Percentiles rank a stretch among this genome's conserved stretches.
Conservation (phyloP, 2,329 filamentous ascomycete species). For the Cladophialophora carrionii region DNA sequence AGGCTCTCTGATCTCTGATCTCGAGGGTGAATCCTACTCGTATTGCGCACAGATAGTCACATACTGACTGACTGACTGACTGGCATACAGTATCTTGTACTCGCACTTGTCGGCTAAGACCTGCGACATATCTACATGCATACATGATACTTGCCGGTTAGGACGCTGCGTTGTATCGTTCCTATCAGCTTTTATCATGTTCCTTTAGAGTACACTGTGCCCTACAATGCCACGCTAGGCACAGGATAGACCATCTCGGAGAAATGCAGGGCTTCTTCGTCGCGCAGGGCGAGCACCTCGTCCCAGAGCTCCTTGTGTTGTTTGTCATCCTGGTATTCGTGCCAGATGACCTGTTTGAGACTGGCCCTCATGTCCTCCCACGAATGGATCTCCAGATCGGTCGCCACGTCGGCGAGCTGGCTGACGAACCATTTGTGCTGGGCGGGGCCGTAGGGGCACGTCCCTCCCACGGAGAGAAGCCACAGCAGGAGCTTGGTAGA, state of each 20-base stretch:
- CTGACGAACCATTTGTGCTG: slow-evolving; percentile 18
- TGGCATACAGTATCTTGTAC: too few species aligned
- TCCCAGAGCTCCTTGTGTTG: slow-evolving; percentile 15
- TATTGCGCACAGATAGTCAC: too few species aligned
- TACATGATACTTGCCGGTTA: too few species aligned
- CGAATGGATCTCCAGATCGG: slow-evolving; percentile 11
- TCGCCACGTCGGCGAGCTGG: slow-evolving; percentile 15
- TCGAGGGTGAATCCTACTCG: too few species aligned
- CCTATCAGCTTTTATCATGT: background rate
- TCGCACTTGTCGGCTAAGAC: too few species aligned
- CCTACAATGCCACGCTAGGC: background rate
- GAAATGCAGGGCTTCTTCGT: slow-evolving; percentile 3
- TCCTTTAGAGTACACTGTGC: background rate
- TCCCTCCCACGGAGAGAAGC: slow-evolving; percentile 48
- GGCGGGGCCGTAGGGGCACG: slow-evolving; percentile 14
- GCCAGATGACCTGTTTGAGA: slow-evolving; percentile 19
- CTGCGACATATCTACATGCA: too few species aligned
- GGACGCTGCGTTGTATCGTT: background rate
- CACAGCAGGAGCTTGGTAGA: slow-evolving; percentile 63
- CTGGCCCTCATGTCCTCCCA: slow-evolving; percentile 17
- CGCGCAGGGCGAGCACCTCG: slow-evolving; percentile 7
- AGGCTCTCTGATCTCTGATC: too few species aligned
- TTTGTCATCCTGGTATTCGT: slow-evolving; percentile 22
- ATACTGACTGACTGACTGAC: too few species aligned
- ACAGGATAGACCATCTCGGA: slow-evolving; percentile 13